Evolutionary conservation across 352 stramenopile species (phyloP), one percentile per base, ranked within the genome.

Genomic region (Pythium sukuiense): DNA sequence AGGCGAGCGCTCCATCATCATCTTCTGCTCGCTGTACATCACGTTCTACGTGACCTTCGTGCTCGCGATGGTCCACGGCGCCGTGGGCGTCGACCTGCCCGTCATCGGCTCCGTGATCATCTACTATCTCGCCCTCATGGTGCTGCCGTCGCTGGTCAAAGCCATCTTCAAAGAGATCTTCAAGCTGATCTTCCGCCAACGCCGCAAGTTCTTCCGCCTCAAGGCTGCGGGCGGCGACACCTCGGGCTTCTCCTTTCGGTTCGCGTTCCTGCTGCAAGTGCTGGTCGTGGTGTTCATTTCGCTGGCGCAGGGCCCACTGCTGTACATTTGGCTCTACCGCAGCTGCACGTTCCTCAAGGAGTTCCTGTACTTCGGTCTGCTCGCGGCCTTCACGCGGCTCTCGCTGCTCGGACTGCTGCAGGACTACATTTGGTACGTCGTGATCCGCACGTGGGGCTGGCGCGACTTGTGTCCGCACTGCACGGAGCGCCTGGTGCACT

Each of bases 11-110:
- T 78, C 68, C n/a, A 59, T 90, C 43, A 90, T 90, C 52, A 71
- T 90, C 9, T 81, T 85, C 32, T 88, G 79, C 54, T 88, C 81
- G 7, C 65, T 90, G 9, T 90, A 90, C 70, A 76, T 90, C 48
- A 90, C 81, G 27, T 90, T 90, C 54, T 90, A 90, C 77, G 79
- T 90, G 43, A 71, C 84, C 12, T 90, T 90, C 13, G 70, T 88
- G 43, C 77, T 90, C 52, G 72, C 83, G 6, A 88, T 90, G 79
- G 37, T 88, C 35, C 79, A 77, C 20, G 72, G 77, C 59, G 68
- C 72, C 0, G 63, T 80, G 43, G 76, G 74, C 32, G 62, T 71
- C 18, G 59, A 74, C 26, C 62, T 88, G 18, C 77, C 76, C 3
- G 55, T 85, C 9, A 67, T 77, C 24, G 73, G 59, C 9, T 80